These are phyloP conservation scores for Boletus insuetus DNA, from an alignment of 768 basidiomycete species.

Conservation along the genomic window DNA sequence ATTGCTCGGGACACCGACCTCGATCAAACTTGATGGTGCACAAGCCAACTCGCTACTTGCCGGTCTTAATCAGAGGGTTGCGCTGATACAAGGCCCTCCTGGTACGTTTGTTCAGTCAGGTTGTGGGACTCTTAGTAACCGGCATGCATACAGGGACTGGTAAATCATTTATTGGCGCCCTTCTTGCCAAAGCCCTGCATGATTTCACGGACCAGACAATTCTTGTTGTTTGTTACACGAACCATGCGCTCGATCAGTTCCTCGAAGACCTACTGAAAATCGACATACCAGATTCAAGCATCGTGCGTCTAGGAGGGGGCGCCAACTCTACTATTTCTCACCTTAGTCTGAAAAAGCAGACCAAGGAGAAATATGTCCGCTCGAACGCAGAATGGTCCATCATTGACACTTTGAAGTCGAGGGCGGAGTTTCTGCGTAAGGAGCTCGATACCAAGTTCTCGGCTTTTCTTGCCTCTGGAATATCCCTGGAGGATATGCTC, in stretches of 20 bases:
- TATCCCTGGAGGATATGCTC: conserved; percentile 34
- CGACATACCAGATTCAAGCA: conserved; percentile 46
- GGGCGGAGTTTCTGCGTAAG: conserved; percentile 1
- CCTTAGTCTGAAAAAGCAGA: conserved; percentile 44
- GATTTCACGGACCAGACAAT: conserved; percentile 45
- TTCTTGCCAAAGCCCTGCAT: conserved; percentile 58
- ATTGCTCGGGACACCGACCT: conserved; percentile 36
- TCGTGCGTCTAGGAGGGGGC: conserved; percentile 59
- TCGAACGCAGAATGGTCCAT: conserved; percentile 37
- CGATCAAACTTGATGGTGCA: conserved; percentile 49
- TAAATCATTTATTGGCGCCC: conserved; percentile 68
- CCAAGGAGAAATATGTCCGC: conserved; percentile 18
- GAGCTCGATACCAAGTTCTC: conserved; percentile 32
- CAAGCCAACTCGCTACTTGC: conserved; percentile 46
- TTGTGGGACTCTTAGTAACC: not conserved
- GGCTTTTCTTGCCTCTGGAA: conserved; percentile 21
- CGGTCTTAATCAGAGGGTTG: conserved; percentile 54
- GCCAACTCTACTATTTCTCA: conserved; percentile 45
- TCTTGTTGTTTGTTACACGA: conserved; percentile 69
- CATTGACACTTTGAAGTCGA: conserved; percentile 40
- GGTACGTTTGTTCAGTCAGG: conserved; percentile 39
- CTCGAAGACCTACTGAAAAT: conserved; percentile 59
- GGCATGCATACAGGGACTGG: conserved; percentile 51
- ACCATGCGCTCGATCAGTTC: conserved; percentile 71
- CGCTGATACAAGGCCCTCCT: conserved; percentile 70